A percentile compares a stretch with the other conserved stretches of the same genome.
phyloP scores from a whole-genome alignment of 495 filamentous ascomycete species.

The Hypoxylon lienhwacheense region DNA sequence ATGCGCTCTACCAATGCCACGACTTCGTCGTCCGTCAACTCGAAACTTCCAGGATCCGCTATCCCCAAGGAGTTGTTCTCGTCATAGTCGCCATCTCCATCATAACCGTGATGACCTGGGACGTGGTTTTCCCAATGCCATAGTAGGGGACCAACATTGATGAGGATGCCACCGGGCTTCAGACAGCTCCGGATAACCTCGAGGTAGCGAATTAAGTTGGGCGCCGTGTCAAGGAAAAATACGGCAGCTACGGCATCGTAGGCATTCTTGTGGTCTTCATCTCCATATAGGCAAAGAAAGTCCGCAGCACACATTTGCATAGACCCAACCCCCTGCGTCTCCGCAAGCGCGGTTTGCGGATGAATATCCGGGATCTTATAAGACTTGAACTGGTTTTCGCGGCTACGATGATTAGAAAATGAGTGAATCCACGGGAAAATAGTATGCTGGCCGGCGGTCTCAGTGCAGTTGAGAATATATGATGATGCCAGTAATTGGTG shows the following conservation, averaged over 20 bases:
- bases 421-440: constrained; percentile 79
- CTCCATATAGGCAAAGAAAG: constrained; percentile 74
- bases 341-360: constrained; percentile 58
- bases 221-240: constrained; percentile 97
- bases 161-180: constrained; percentile 75
- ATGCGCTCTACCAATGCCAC: constrained; percentile 69
- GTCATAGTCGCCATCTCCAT: constrained; percentile 49
- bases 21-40: constrained; percentile 87
- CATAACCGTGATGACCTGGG: constrained; percentile 48
- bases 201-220: constrained; percentile 86
- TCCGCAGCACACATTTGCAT: constrained; percentile 90
- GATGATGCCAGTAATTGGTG: constrained; percentile 86
- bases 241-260: constrained; percentile 87
- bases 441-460: constrained; percentile 54
- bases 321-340: constrained; percentile 49
- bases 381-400: constrained; percentile 68
- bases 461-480: constrained; percentile 74
- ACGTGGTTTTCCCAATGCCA: constrained; percentile 79
- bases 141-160: constrained; percentile 86
- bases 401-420: constrained; percentile 75
- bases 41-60: constrained; percentile 79
- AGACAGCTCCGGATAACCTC: constrained; percentile 79
- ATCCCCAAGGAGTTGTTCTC: constrained; percentile 55
- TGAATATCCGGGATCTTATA: constrained; percentile 79
- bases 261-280: constrained; percentile 54